These are phyloP conservation scores for Amphichorda felina DNA, from an alignment of 2,329 filamentous ascomycete species.

Conservation along the genomic window DNA sequence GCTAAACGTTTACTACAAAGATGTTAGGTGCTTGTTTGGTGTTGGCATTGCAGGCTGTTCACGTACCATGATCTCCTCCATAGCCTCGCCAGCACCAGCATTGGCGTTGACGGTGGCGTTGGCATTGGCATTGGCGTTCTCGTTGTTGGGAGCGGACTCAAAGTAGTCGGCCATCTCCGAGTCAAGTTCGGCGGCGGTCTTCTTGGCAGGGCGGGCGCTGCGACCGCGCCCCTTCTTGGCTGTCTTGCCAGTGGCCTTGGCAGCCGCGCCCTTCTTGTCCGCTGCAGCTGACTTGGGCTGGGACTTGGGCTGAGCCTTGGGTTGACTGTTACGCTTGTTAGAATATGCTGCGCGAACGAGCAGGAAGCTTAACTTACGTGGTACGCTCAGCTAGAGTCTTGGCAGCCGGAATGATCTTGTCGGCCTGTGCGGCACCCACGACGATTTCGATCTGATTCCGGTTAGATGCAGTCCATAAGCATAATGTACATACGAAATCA, in stretches of 20 bases:
- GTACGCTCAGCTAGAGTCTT: conserved; percentile 77
- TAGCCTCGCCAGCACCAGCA: conserved; percentile 37
- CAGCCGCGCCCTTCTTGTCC: conserved; percentile 49
- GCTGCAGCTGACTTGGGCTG: conserved; percentile 74
- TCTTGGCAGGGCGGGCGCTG: conserved; percentile 59
- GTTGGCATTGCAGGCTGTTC: too few species aligned
- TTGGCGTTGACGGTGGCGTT: conserved; percentile 23
- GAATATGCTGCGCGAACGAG: not conserved
- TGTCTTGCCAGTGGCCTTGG: conserved; percentile 26
- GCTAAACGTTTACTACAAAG: too few species aligned
- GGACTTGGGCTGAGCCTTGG: conserved; percentile 45
- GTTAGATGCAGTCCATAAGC: conserved; percentile 11
- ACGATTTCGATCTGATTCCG: conserved; percentile 71
- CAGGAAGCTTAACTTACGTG: conserved; percentile 33
- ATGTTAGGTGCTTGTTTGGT: too few species aligned
- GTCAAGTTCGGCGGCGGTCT: conserved; percentile 92
- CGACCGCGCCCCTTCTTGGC: conserved; percentile 43
- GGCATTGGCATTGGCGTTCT: conserved; percentile 31
- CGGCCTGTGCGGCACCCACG: conserved; percentile 62
- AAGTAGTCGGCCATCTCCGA: conserved; percentile 98
- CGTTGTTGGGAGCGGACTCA: conserved; percentile 33
- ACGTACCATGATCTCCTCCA: conserved; percentile 50
- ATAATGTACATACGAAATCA: conserved; percentile 9
- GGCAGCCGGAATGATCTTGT: conserved; percentile 51
- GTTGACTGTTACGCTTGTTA: conserved; percentile 14